Evolutionary conservation across 768 basidiomycete species (phyloP).

Genomic region (Lentinula boryana): DNA sequence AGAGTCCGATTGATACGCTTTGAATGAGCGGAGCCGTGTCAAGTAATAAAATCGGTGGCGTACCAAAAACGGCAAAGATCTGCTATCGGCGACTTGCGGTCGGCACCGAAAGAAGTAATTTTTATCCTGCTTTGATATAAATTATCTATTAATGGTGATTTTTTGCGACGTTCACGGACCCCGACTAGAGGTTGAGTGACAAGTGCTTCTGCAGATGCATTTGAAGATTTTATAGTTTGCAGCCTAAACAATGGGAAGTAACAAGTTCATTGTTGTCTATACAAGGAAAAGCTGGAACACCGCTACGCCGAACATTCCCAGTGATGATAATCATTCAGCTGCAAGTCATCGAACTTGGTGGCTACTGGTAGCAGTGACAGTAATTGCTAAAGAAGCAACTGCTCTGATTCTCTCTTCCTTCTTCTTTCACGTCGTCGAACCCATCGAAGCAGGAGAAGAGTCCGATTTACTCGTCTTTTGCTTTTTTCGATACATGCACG

Average conservation of each 20-base stretch:
- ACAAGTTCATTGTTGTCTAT: background rate
- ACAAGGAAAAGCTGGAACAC: background rate
- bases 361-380: background rate
- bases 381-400: background rate
- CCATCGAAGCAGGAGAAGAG: background rate
- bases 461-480: background rate
- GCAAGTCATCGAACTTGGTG: too few species aligned
- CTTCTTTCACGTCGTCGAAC: background rate
- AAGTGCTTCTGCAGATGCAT: too few species aligned
- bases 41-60: background rate
- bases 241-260: too few species aligned
- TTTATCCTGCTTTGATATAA: background rate
- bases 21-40: background rate
- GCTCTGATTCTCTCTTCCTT: background rate
- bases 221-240: background rate
- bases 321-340: too few species aligned
- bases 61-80: background rate
- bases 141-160: background rate
- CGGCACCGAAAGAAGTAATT: background rate
- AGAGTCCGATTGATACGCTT: background rate
- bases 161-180: background rate
- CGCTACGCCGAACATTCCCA: background rate
- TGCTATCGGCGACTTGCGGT: background rate
- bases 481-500: background rate
- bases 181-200: too few species aligned